phyloP scores from a whole-genome alignment of 2,329 filamentous ascomycete genomes.

The Neoscytalidium dimidiatum region DNA sequence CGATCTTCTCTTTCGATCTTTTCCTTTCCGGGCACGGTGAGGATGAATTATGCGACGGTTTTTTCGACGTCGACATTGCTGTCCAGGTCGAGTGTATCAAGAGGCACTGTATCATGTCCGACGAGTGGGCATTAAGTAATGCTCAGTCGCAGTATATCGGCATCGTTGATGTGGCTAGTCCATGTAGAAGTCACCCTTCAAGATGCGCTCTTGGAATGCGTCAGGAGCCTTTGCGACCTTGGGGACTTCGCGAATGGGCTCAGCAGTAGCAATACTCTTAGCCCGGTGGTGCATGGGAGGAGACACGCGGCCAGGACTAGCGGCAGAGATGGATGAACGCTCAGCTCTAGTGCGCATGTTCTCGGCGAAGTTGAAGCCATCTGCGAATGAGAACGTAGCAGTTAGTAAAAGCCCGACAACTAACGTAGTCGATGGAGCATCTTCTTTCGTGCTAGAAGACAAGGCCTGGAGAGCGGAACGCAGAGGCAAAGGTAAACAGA shows the following conservation, averaged over 20 bases:
- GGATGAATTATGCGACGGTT: background rate
- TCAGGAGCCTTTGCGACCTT: constrained; percentile 70
- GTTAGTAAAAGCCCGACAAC: constrained; percentile 64
- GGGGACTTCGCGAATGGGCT: constrained; percentile 55
- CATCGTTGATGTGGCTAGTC: constrained; percentile 57
- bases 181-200: constrained; percentile 98
- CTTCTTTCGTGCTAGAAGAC: background rate
- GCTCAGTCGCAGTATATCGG: background rate
- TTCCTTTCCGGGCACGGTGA: background rate
- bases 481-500: background rate
- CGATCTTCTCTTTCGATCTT: constrained; percentile 4
- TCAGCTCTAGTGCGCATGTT: constrained; percentile 90
- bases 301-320: constrained; percentile 38
- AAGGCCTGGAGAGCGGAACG: background rate
- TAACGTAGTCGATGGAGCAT: background rate
- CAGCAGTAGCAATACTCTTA: constrained; percentile 67
- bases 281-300: constrained; percentile 60
- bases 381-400: constrained; percentile 61
- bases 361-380: constrained; percentile 97
- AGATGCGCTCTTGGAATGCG: constrained; percentile 92
- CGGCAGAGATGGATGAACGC: constrained; percentile 64
- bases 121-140: background rate
- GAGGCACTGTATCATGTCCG: background rate
- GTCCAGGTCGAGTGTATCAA: background rate
- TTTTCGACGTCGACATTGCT: background rate